phyloP scores from a whole-genome alignment of 257 asterid genomes.

The Galeopsis tetrahit region DNA sequence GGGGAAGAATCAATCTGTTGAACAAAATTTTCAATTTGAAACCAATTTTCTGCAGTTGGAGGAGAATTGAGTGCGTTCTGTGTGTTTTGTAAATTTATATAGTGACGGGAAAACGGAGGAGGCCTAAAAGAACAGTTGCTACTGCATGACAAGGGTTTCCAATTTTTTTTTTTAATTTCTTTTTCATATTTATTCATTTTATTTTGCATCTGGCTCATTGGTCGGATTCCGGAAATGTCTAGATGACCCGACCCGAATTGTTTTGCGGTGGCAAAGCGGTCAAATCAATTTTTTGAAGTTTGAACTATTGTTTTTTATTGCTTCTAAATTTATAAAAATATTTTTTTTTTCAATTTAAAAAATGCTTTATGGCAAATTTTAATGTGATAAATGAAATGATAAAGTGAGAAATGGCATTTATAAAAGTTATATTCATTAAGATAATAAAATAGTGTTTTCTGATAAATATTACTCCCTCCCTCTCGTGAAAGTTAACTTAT shows the following conservation, averaged over 20 bases:
- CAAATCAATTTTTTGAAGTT: background rate
- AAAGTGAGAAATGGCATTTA: no score
- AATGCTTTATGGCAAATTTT: no score
- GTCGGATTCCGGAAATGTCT: slow-evolving; percentile 23
- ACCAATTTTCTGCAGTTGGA: slow-evolving; percentile 21
- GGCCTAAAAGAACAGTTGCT: slow-evolving; percentile 35
- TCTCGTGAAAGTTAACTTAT: no score
- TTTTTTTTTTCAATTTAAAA: no score
- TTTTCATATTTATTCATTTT: background rate
- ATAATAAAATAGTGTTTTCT: background rate
- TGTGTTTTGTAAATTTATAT: slow-evolving; percentile 37
- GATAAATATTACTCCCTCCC: no score
- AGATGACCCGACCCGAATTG: slow-evolving; percentile 26
- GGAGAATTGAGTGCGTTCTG: slow-evolving; percentile 26
- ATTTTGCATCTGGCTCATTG: slow-evolving; percentile 12
- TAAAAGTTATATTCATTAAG: background rate
- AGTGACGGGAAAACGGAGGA: slow-evolving; percentile 27
- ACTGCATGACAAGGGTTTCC: slow-evolving; percentile 44
- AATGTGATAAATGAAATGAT: no score
- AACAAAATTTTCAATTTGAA: slow-evolving; percentile 21
- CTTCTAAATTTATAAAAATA: no score
- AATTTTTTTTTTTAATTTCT: background rate
- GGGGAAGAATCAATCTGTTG: slow-evolving; percentile 2
- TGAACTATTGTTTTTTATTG: no score
- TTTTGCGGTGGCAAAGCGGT: background rate